phyloP scores from a whole-genome alignment of 768 basidiomycete genomes.

The Tubosaeta brunneosetosa region DNA sequence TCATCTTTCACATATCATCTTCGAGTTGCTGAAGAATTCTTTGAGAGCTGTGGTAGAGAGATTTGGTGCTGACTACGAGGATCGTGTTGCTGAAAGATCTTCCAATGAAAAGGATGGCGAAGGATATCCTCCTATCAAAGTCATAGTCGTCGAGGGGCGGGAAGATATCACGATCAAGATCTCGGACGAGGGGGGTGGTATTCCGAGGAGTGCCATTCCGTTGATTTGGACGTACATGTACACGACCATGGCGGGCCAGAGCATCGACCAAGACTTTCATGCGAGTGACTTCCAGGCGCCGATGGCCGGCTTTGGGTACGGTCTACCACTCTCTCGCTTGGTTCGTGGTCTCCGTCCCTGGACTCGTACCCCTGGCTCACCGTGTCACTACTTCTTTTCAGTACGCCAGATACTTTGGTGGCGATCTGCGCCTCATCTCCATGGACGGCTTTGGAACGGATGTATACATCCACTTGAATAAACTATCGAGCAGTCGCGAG shows the following conservation, averaged over 20 bases:
- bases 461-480: constrained; percentile 88
- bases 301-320: constrained; percentile 97
- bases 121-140: constrained; percentile 25
- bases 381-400: constrained; percentile 23
- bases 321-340: constrained; percentile 85
- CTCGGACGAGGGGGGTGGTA: constrained; percentile 91
- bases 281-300: constrained; percentile 93
- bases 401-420: constrained; percentile 95
- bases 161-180: constrained; percentile 99
- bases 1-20: constrained; percentile 93
- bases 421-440: constrained; percentile 87
- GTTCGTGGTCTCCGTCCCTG: constrained; percentile 33
- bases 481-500: constrained; percentile 77
- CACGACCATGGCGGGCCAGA: constrained; percentile 73
- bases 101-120: neutral
- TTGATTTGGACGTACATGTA: constrained; percentile 99
- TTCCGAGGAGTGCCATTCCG: constrained; percentile 79
- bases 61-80: constrained; percentile 77
- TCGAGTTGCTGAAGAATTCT: constrained; percentile 97
- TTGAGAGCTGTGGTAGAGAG: constrained; percentile 94
- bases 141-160: constrained; percentile 89
- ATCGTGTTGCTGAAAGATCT: constrained; percentile 23
- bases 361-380: constrained; percentile 4
- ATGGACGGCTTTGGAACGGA: constrained; percentile 99
- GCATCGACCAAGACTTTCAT: constrained; percentile 70